Base-by-base conservation (phyloP, 2,329 filamentous ascomycete genomes). In the Fusarium lyarnte region DNA sequence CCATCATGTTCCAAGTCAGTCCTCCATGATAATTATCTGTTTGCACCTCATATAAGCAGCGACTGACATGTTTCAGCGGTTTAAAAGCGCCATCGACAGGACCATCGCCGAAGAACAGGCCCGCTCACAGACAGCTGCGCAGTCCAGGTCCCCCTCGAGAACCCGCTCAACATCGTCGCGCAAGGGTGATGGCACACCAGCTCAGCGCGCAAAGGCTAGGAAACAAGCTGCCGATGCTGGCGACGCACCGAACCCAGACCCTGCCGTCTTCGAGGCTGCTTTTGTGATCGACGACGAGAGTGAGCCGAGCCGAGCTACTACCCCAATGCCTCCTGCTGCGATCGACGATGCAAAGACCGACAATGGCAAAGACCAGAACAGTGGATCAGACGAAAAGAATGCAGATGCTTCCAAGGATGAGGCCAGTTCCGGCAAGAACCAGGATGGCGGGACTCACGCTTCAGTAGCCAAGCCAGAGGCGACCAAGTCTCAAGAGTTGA, bases 31-130 rank as follows among this genome's bases (percentile, higher is more conserved):
- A 43, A 36, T 17, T 43, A 19, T 39, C 19, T 51, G 5, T 11
- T 12, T 29, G 4, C 23, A 13, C 19, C 8, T 41, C 21, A 8
- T 8, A 19, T 31, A 19, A 6, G 8, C 17, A 21, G 8, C 8
- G 31, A 21, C 71, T 74, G 6, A 74, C 63, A 45, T 21, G n/a
- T 39, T 19, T 23, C 79, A 96, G 93, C 90, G 93, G 85, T 86
- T 97, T 76, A 93, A 94, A 84, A 93, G 92, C 78, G 93, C 92
- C 66, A 94, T 97, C 81, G 93, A 97, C 81, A 91, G 91, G 77
- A 92, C 92, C 78, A 96, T 98, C 78, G 93, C 94, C 78, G 94
- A 97, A 84, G 95, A 98, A 84, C 94, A 97, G 83, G 93, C 94
- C 64, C 92, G 93, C 65, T 92, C 94, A 79, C 89, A 89, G 78